Evolutionary conservation across 2,329 filamentous ascomycete species (phyloP), one percentile per base, ranked within the genome.

Genomic region (Fusarium vanettenii): DNA sequence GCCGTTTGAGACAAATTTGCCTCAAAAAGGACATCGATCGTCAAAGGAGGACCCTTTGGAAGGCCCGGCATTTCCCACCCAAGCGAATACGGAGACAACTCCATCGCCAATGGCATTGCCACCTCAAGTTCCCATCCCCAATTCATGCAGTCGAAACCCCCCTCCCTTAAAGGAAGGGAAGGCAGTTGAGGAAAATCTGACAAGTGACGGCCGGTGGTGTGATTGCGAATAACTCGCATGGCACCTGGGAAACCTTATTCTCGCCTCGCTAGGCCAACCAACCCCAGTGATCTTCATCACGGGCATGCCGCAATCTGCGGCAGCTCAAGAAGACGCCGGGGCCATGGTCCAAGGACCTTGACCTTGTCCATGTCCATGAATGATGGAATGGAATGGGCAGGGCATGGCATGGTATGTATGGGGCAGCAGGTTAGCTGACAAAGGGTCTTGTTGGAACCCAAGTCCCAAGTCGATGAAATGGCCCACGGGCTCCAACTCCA

Each of bases 251-350:
- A 60, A 66, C 64, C 29, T 52, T 72, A 39, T 66, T 22, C 59
- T 64, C 41, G 43, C 31, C 67, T 50, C 29, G 25, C 31, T 56
- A 35, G 50, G 59, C 35, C 22, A 14, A 56, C 37, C 60, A 52
- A 61, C 72, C 64, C 66, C 65, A 62, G 69, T 56, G 69, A 66
- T 52, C 35, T 45, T 64, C 69, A 62, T 72, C 68, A 70, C 66
- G 59, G 41, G 66, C 69, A 62, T 52, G 35, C 50, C 50, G 66
- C 60, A 64, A 64, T 41, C 60, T 64, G 45, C 60, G 52, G 45
- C 65, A 70, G 45, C 59, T 66, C 48, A 45, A n/a, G 33, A 60
- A 50, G 64, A 37, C 52, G 60, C 64, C 33, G 45, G 48, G 64
- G 27, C 60, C 59, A 61, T 61, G 41, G 59, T 45, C 9, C 25